Conservation (phyloP, 225 moss, liverwort and hornwort genomes). For the Bryum argenteum region DNA sequence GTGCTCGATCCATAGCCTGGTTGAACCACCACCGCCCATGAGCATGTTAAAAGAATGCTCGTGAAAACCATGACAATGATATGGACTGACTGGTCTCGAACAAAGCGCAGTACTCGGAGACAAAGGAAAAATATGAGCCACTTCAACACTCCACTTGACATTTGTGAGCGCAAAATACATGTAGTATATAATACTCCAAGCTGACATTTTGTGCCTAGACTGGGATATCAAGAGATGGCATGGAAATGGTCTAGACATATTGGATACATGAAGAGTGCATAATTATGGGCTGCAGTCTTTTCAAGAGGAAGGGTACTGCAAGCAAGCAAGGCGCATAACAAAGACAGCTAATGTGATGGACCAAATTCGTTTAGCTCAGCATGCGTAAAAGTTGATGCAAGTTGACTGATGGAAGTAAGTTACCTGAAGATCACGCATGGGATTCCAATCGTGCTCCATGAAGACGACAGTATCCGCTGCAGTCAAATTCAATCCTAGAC, state of each 20-base stretch:
- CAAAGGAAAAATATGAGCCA: neutral
- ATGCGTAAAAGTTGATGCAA: conserved; percentile 4
- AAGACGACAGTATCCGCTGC: conserved; percentile 94
- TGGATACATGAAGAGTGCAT: too few species aligned
- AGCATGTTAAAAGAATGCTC: neutral
- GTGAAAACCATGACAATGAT: neutral
- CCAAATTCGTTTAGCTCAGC: conserved; percentile 1
- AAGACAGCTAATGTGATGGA: neutral
- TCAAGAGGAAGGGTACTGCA: neutral
- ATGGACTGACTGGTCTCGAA: neutral
- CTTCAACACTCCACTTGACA: too few species aligned
- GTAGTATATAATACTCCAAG: too few species aligned
- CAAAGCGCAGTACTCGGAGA: conserved; percentile 2
- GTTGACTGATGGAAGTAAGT: conserved; percentile 1
- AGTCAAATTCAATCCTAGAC: conserved; percentile 85
- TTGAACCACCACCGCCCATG: neutral
- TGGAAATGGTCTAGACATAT: neutral
- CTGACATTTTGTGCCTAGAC: neutral
- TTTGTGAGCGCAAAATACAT: too few species aligned
- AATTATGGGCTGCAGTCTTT: neutral
- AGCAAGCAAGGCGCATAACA: neutral
- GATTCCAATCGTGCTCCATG: conserved; percentile 99
- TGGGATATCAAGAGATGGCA: too few species aligned
- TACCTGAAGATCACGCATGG: conserved; percentile 92
- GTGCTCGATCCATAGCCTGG: conserved; percentile 96